Percentiles rank a stretch among this genome's conserved stretches.
Evolutionary conservation across 768 basidiomycete genomes (phyloP).

Genomic region (Obba rivulosa): DNA sequence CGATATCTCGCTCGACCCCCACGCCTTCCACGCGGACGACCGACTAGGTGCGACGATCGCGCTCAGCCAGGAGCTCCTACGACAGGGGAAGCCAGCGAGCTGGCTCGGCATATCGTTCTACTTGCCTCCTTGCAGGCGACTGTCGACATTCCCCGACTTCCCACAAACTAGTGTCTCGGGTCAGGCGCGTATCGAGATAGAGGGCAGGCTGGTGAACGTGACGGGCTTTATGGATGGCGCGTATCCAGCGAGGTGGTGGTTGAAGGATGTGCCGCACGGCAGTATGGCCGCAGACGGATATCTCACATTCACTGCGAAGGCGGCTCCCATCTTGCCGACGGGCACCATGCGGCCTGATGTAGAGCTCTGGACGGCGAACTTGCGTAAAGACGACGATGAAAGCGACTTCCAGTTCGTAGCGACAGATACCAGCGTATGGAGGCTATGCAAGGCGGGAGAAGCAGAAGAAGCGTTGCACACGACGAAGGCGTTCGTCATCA

Average conservation of each 20-base stretch:
- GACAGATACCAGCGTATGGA: too few relatives aligned
- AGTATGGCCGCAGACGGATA: conserved; percentile 5
- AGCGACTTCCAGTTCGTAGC: too few relatives aligned
- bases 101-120: conserved; percentile 1
- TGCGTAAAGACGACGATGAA: too few relatives aligned
- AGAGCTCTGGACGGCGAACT: too few relatives aligned
- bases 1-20: conserved; percentile 6
- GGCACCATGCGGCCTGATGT: not conserved
- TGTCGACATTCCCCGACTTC: conserved; percentile 4
- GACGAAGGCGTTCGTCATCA: too few relatives aligned
- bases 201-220: not conserved
- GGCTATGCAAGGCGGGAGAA: too few relatives aligned
- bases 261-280: not conserved
- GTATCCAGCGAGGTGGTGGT: conserved; percentile 4
- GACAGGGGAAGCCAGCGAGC: not conserved
- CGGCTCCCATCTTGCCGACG: not conserved
- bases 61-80: conserved; percentile 6
- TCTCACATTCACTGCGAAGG: conserved; percentile 3
- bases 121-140: not conserved
- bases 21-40: conserved; percentile 3
- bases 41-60: conserved; percentile 4
- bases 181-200: not conserved
- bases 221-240: not conserved
- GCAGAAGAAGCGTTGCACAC: too few relatives aligned
- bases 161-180: conserved; percentile 1